Evolutionary conservation across 371 early-diverging fungal species (phyloP).

Genomic region (Mortierella sp.): DNA sequence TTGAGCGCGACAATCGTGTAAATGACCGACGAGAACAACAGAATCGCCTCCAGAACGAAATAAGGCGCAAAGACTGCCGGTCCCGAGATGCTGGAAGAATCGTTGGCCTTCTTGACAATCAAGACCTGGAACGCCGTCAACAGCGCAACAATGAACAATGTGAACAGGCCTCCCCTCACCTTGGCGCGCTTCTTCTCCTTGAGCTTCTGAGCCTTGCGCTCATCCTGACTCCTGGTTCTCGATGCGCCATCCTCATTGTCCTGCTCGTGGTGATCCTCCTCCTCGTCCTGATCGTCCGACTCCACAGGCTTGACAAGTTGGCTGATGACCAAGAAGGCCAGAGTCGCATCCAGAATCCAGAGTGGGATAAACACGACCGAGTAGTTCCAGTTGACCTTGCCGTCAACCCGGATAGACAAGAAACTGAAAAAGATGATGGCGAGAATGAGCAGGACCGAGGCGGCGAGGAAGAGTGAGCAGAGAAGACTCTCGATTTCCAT

Average conservation of each 20-base stretch:
- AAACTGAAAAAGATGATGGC: constrained; percentile 87
- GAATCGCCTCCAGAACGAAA: constrained; percentile 39
- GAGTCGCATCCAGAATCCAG: constrained; percentile 77
- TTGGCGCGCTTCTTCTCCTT: constrained; percentile 46
- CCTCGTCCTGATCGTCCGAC: constrained; percentile 37
- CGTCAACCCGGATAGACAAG: constrained; percentile 84
- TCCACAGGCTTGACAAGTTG: constrained; percentile 42
- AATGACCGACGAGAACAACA: constrained; percentile 37
- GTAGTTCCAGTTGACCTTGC: constrained; percentile 78
- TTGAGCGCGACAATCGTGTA: constrained; percentile 8
- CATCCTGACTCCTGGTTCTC: constrained; percentile 46
- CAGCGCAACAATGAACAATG: constrained; percentile 57
- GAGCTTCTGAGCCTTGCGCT: constrained; percentile 54
- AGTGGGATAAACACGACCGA: constrained; percentile 85
- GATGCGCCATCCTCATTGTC: constrained; percentile 42
- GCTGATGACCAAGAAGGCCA: constrained; percentile 53
- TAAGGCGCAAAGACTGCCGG: constrained; percentile 58
- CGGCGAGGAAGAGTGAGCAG: constrained; percentile 71
- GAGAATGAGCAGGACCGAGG: constrained; percentile 72
- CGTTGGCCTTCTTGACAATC: constrained; percentile 65
- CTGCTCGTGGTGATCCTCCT: constrained; percentile 36
- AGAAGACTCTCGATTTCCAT: constrained; percentile 82
- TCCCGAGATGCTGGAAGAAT: constrained; percentile 54
- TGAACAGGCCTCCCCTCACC: constrained; percentile 26
- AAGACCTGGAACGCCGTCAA: constrained; percentile 65